Evolutionary conservation across 2,329 filamentous ascomycete species (phyloP), one percentile per base, ranked within the genome.

Genomic region (Coleophoma crateriformis): DNA sequence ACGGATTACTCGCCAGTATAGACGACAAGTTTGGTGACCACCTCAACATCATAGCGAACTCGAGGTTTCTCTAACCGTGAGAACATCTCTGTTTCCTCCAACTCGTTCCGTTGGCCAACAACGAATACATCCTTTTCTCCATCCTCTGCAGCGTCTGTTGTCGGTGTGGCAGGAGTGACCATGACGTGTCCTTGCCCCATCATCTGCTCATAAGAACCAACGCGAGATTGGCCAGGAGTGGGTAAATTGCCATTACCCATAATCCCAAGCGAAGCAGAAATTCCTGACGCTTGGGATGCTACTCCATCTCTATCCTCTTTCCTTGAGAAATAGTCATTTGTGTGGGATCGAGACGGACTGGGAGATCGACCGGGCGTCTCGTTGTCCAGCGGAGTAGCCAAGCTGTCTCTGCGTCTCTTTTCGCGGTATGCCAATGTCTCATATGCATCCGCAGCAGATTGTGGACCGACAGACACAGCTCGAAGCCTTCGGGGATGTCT

Each of bases 31-130:
- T 96, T 97, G 5, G 94, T 97, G 35, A 99, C 87, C 37, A 99
- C 92, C 68, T 99, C 94, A n/a, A 97, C 92, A 69, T 99, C 94
- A 64, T 97, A 99, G 59, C 91, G 78, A 52, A 96, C 91, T 58
- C 94, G 82, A 45, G 94, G 90, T 69, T 87, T 89, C 55, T 90
- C 85, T 49, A 97, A 76, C 64, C 79, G 82, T 41, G 84, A 86
- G 67, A 97, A 96, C 67, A 97, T 85, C 64, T 95, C 87, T 58
- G 77, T 79, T 66, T 90, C 85, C 44, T 83, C 83, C 32, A 67
- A 60, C 41, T 69, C 67, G 22, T 79, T 76, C 41, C 78, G 72
- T 45, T 75, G 72, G 20, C 71, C 69, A 12, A 70, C 68, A 2
- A 71, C 44, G 20, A 64, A 58, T 4, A 61, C 57, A 19, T 70